Base-by-base conservation (phyloP, 495 filamentous ascomycete species). In the Penicillium soppii region DNA sequence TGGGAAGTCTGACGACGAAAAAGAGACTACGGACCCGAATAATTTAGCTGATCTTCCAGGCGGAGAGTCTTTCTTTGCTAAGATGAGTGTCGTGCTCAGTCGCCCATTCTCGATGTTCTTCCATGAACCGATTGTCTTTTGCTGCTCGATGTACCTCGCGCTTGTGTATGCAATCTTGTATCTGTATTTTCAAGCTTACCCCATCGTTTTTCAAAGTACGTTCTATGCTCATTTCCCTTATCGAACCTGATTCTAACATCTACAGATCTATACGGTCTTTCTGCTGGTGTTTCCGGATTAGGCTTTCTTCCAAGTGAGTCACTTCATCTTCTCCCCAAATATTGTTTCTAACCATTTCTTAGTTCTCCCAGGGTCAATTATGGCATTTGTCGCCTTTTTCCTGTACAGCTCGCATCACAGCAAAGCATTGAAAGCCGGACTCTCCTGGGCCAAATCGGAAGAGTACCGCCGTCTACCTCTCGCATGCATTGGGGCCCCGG, bases 381-480 rank as follows among this genome's bases (percentile, higher is more conserved):
- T 67, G 7, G 62, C 64, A n/a, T 58, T 65, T 21, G 44, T 26
- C 2, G 45, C 60, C 22, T 69, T 69, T 37, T 32, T 62, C 19
- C 47, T 53, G 32, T 71, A 67, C 55, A 60, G 62, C 43, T 39
- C 39, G 13, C 48, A 55, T 36, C 61, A 67, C 42, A 57, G 52
- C 40, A 58, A 58, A 21, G 66, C 64, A 17, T 41, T 52, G 9
- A 56, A 56, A 30, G 47, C 54, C 16, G 53, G 53, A 37, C 33
- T 47, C 5, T 15, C 44, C 8, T 71, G 66, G 68, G 40, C 61
- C 13, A 38, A 47, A 7, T 58, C 66, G 15, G 68, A 88, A 55
- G 87, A 89, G 63, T 85, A 77, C 54, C 71, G 79, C 4, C 78
- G 87, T 0, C 70, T 89, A 4, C 85, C 87, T 0, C 69, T 89